Percentiles rank a stretch among this genome's conserved stretches.
Evolutionary conservation across 2,329 filamentous ascomycete species (phyloP).

Genomic region (Chaetomiaceae sp.): DNA sequence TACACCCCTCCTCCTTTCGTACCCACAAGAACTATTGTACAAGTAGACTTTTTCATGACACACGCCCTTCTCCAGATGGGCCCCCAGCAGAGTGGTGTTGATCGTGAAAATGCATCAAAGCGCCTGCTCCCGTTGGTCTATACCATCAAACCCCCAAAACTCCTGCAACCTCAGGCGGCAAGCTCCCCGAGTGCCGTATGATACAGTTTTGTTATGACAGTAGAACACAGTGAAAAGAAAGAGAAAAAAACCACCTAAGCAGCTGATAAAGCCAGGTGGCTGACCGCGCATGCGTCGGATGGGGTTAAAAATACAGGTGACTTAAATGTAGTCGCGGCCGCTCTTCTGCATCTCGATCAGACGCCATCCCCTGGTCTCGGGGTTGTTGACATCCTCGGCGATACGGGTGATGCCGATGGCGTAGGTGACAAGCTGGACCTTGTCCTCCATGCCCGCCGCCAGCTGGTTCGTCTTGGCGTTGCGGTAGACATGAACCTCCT

Average conservation of each 20-base stretch:
- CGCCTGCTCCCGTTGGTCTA: conserved; percentile 22
- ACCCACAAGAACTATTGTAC: conserved; percentile 9
- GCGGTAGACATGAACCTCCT: conserved; percentile 95
- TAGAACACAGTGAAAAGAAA: conserved; percentile 15
- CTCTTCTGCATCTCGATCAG: conserved; percentile 99
- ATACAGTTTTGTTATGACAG: conserved; percentile 22
- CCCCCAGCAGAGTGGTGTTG: conserved; percentile 17
- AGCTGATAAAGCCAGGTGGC: not conserved
- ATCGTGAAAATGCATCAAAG: conserved; percentile 24
- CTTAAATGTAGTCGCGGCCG: conserved; percentile 73
- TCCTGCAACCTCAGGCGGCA: conserved; percentile 15
- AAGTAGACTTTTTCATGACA: conserved; percentile 6
- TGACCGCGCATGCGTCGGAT: not conserved
- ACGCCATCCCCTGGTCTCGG: conserved; percentile 93
- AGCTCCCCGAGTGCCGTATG: conserved; percentile 21
- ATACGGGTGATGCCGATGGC: conserved; percentile 93
- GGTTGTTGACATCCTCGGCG: conserved; percentile 93
- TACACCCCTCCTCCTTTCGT: not conserved
- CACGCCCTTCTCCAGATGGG: conserved; percentile 6
- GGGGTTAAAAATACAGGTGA: conserved; percentile 7
- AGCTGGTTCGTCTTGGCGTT: conserved; percentile 86
- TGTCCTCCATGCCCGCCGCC: conserved; percentile 96
- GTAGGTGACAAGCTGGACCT: conserved; percentile 96
- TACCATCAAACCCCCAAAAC: conserved; percentile 18
- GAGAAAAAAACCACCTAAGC: conserved; percentile 1